Conservation (phyloP, 192 early-diverging fungal species). For the Pilaira anomala region DNA sequence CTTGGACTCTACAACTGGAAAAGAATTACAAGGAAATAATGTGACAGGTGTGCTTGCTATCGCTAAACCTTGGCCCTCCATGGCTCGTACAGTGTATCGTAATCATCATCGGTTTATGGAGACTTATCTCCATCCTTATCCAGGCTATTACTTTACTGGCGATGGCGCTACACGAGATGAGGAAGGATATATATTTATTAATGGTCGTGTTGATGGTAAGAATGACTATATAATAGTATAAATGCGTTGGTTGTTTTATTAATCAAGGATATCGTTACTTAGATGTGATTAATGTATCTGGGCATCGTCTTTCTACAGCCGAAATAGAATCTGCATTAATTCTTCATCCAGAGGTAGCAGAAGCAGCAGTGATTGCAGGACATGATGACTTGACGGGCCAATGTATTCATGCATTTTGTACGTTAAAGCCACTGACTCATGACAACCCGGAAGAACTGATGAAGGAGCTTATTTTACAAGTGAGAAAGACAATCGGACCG, state of each 20-base stretch:
- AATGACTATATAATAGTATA: not conserved
- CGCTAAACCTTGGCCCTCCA: slow-evolving; percentile 83
- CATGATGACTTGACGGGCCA: slow-evolving; percentile 89
- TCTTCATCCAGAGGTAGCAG: slow-evolving; percentile 74
- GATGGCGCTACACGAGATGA: slow-evolving; percentile 89
- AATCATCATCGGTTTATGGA: slow-evolving; percentile 91
- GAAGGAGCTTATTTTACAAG: slow-evolving; percentile 66
- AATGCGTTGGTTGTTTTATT: too few species aligned
- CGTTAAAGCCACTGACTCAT: slow-evolving; percentile 59
- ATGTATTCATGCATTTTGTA: slow-evolving; percentile 83
- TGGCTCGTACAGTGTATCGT: slow-evolving; percentile 91
- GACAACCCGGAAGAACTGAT: slow-evolving; percentile 44
- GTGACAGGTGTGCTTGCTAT: slow-evolving; percentile 91
- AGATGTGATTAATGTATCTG: slow-evolving; percentile 93
- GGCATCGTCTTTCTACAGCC: slow-evolving; percentile 90
- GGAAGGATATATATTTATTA: slow-evolving; percentile 95
- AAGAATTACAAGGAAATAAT: slow-evolving; percentile 75
- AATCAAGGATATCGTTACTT: too few species aligned
- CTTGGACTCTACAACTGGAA: slow-evolving; percentile 80
- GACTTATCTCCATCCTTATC: slow-evolving; percentile 88
- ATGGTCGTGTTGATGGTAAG: slow-evolving; percentile 70
- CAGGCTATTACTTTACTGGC: slow-evolving; percentile 93
- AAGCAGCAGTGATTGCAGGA: slow-evolving; percentile 88
- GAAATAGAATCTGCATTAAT: slow-evolving; percentile 93
- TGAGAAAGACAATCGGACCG: slow-evolving; percentile 88